Evolutionary conservation across 2,329 filamentous ascomycete genomes (phyloP), one percentile per base, ranked within the genome.

Genomic region (Penicillium decumbens): DNA sequence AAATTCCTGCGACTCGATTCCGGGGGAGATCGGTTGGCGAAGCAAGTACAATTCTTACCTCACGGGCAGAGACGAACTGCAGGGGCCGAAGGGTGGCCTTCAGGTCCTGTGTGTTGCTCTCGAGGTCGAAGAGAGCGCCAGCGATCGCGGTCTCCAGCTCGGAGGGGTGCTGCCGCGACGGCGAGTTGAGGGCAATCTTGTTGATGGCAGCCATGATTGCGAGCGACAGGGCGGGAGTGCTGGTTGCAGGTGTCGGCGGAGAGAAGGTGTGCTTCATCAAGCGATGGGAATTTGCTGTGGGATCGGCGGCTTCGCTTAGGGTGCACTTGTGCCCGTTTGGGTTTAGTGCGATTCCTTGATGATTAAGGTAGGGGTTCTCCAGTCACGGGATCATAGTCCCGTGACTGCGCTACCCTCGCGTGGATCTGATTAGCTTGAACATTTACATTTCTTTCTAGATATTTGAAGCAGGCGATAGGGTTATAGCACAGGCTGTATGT

Each of bases 81-180:
- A 98, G 86, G 77, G 93, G 93, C 74, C 93, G 87, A 74, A 98
- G 87, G 68, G 90, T 87, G 72, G 83, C 84, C 88, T 92, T 95
- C 80, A 98, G 88, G 80, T 98, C 93, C 76, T 90, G 82, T 73
- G 93, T 95, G 86, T 96, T 96, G 81, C 85, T 91, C 89, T 98
- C 93, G 79, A 98, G 89, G 74, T 98, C 93, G 82, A 87, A 95
- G 64, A 98, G 89, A 80, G 93, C 93, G 79, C 86, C 88, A 75
- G 93, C 93, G 76, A 98, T 95, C 83, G 80, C 89, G 77, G 83
- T 85, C 89, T 98, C 93, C 69, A 97, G 87, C 87, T 98, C 93
- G 66, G 89, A 95, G 67, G 93, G 93, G 80, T 86, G 95, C 77
- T 88, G 83, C 82, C 89, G 85, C 79, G 92, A 96, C 67, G 92